Conservation (phyloP, 306 rosid species). For the Senna tora region DNA sequence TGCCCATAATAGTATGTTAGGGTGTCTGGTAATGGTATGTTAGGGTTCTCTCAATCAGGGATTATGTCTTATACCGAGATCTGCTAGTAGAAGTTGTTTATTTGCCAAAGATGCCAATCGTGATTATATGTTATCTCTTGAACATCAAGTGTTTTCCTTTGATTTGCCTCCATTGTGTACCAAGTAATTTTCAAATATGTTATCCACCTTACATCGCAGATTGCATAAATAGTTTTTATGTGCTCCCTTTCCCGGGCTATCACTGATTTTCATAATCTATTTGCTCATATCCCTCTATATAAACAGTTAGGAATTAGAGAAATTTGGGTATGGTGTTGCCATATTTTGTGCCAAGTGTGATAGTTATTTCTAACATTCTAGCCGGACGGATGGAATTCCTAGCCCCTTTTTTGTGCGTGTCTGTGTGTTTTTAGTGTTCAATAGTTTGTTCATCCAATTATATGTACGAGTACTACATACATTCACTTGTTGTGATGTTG, state of each 20-base stretch:
- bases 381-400: neutral
- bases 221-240: neutral
- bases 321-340: conserved; percentile 19
- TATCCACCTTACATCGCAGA: neutral
- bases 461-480: neutral
- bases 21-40: conserved; percentile 32
- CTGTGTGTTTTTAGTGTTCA: neutral
- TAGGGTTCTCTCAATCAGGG: conserved; percentile 38
- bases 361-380: neutral
- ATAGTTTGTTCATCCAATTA: conserved; percentile 17
- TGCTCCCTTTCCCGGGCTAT: neutral
- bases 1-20: conserved; percentile 24
- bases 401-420: neutral
- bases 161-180: neutral
- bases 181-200: neutral
- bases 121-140: neutral
- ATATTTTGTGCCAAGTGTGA: conserved; percentile 4
- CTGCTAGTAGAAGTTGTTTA: conserved; percentile 34
- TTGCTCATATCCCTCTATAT: neutral
- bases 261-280: neutral
- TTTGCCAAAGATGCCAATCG: conserved; percentile 11
- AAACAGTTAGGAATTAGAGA: conserved; percentile 23
- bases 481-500: neutral
- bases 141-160: neutral
- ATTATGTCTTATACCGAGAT: conserved; percentile 35